Conservation (phyloP, 768 basidiomycete genomes). For the Lactarius hengduanensis region DNA sequence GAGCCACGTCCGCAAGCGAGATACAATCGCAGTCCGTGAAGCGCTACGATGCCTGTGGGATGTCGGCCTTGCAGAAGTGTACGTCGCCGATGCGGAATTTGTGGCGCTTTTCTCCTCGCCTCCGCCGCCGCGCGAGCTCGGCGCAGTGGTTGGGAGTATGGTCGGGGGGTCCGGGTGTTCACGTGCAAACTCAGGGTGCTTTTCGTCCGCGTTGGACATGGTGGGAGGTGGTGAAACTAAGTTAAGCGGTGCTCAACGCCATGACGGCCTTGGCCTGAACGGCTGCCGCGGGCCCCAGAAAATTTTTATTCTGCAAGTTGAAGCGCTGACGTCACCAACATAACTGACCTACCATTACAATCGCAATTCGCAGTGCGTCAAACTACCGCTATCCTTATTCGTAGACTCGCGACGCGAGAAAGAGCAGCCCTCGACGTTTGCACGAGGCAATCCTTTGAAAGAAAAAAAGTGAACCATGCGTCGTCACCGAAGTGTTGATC, state of each 20-base stretch:
- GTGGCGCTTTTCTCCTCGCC: not conserved
- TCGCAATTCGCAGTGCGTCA: not conserved
- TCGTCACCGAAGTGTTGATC: not conserved
- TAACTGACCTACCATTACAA: not conserved
- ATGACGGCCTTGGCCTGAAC: too few relatives aligned
- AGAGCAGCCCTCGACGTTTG: not conserved
- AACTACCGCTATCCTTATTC: not conserved
- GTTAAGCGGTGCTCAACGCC: too few relatives aligned
- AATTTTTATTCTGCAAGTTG: too few relatives aligned
- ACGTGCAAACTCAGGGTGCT: not conserved
- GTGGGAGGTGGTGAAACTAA: not conserved
- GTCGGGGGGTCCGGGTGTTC: not conserved
- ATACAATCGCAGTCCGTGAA: not conserved
- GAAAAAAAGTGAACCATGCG: not conserved
- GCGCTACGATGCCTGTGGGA: not conserved
- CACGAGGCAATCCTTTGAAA: not conserved
- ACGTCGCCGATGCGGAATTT: not conserved
- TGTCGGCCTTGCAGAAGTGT: not conserved
- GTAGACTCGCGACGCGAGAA: too few relatives aligned
- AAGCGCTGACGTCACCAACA: not conserved
- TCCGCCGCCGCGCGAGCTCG: not conserved
- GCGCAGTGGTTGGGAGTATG: not conserved
- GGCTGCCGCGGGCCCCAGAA: too few relatives aligned
- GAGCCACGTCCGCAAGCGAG: not conserved
- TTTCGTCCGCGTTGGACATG: not conserved